Conservation (phyloP, 495 filamentous ascomycete genomes). For the Copromyces sp. region DNA sequence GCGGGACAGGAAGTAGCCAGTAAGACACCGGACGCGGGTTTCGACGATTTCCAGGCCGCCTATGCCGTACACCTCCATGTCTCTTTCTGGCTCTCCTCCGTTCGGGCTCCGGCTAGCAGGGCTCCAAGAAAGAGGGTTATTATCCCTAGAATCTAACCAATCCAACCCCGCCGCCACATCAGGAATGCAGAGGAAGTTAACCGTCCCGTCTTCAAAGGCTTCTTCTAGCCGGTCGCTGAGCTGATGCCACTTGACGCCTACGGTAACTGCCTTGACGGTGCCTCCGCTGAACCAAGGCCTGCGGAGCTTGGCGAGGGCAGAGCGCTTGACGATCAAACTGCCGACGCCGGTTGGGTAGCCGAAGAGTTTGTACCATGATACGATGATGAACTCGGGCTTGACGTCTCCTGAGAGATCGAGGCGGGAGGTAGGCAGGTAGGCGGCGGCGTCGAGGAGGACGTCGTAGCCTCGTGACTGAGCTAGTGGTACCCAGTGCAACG, state of each 20-base stretch:
- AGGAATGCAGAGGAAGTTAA: conserved; percentile 48
- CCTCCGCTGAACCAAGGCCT: conserved; percentile 53
- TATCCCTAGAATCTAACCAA: conserved; percentile 10
- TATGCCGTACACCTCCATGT: background rate
- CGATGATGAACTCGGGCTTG: conserved; percentile 44
- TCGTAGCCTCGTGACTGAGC: conserved; percentile 36
- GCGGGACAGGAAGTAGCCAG: conserved; percentile 36
- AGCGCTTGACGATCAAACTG: conserved; percentile 41
- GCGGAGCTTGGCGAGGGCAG: conserved; percentile 30
- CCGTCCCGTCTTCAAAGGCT: conserved; percentile 52
- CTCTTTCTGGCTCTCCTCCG: background rate
- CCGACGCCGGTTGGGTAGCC: conserved; percentile 52
- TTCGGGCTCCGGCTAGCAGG: background rate
- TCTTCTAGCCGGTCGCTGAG: conserved; percentile 28
- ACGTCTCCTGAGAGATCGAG: conserved; percentile 39
- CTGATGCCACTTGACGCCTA: conserved; percentile 40
- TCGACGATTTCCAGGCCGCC: conserved; percentile 9
- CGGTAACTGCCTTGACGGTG: conserved; percentile 44
- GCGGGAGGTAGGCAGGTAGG: conserved; percentile 41
- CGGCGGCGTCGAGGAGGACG: conserved; percentile 49
- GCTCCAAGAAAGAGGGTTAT: background rate
- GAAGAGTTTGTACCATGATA: conserved; percentile 58
- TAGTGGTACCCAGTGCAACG: conserved; percentile 38
- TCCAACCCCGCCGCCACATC: conserved; percentile 44
- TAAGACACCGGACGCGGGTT: conserved; percentile 28